Base-by-base conservation (phyloP, 2,329 filamentous ascomycete genomes). In the Atkinsonella hypoxylon region DNA sequence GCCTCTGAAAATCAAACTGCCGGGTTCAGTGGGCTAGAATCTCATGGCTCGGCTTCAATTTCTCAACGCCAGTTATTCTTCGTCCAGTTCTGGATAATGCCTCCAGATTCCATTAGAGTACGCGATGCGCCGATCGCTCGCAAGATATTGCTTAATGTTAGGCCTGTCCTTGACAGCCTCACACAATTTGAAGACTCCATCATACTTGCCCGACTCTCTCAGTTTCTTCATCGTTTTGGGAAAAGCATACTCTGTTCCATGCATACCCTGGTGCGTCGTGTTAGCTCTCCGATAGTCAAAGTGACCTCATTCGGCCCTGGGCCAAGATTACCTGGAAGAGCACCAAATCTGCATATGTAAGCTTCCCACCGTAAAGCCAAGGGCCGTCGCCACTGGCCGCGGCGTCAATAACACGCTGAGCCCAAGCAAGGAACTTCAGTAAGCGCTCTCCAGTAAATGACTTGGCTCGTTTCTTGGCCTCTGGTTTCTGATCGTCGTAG, bases 401-500 rank as follows among this genome's bases (percentile, higher is more conserved):
- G 17, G 63, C 60, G n/a, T 64, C 59, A 8, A 91, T 62, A 17
- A 84, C 76, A 1, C 82, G 70, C 69, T 89, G 78, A 56, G 88
- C 85, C 64, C 85, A 89, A 2, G 67, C 73, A 20, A 90, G 65
- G 61, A 82, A 89, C 67, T 88, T 89, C 17, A 86, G 85, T 32
- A 90, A 70, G 1, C 87, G 72, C 42, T 70, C 74, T 49, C 74
- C 67, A 9, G 81, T 69, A 52, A 82, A 88, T 50, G 81, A 73
- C 41, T 69, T 69, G 9, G 78, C 73, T 54, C 73, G 77, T 52
- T 71, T 72, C 60, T 81, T 67, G 15, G 81, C 73, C 62, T 87
- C 86, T 0, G 73, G 69, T 63, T 83, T 87, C 66, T 91, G 87
- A 26, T 89, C 83, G 60, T 89, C 84, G 59, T 89, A 91, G 63